phyloP scores from a whole-genome alignment of 495 filamentous ascomycete species.

The Aspergillus wentii region DNA sequence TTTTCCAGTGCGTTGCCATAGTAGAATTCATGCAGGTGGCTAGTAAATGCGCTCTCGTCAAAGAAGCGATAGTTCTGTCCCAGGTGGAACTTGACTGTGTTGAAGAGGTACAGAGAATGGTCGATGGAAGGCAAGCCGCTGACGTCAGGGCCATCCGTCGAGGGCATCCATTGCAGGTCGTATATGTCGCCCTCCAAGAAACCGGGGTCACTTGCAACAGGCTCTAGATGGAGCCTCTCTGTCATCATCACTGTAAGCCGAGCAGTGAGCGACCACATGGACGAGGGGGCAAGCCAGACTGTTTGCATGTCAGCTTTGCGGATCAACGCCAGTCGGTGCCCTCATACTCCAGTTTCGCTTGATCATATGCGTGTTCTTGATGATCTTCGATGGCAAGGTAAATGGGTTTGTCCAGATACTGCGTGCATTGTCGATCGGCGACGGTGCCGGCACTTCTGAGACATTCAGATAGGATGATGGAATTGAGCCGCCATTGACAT shows the following conservation, averaged over 20 bases:
- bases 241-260: conserved; percentile 26
- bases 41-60: conserved; percentile 27
- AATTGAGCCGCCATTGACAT: not conserved
- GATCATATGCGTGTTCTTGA: conserved; percentile 12
- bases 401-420: conserved; percentile 22
- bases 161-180: conserved; percentile 21
- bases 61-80: conserved; percentile 30
- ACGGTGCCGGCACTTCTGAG: conserved; percentile 1
- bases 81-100: conserved; percentile 33
- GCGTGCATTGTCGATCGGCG: conserved; percentile 5
- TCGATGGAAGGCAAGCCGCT: conserved; percentile 28
- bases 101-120: conserved; percentile 29
- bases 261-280: conserved; percentile 25
- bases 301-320: not conserved
- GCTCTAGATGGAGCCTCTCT: conserved; percentile 15
- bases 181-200: conserved; percentile 28
- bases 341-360: conserved; percentile 23
- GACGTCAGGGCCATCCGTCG: conserved; percentile 17
- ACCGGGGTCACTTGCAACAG: conserved; percentile 4
- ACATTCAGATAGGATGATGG: not conserved
- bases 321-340: not conserved
- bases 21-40: conserved; percentile 25
- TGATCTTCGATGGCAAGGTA: conserved; percentile 11
- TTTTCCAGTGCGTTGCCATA: conserved; percentile 10
- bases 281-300: conserved; percentile 29